Evolutionary conservation across 768 basidiomycete genomes (phyloP), one percentile per base, ranked within the genome.

Genomic region (Phylloporus scabripes): DNA sequence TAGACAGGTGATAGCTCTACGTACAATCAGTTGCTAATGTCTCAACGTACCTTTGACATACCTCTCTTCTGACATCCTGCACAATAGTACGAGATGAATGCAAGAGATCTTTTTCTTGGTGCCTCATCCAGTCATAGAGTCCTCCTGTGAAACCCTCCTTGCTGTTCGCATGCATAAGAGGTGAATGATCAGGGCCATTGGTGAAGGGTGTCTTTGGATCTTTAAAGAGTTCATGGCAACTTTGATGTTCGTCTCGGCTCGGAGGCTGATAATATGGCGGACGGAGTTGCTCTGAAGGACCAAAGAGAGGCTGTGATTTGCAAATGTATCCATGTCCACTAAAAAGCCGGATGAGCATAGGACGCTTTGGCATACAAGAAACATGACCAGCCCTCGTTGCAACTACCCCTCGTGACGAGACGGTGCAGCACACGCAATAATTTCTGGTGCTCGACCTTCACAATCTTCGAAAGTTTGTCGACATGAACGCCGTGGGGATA

Each of bases 281-380:
- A 57, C 53, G 26, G 64, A 50, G 24, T 57, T 42, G 7, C 51
- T 54, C 21, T 56, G 60, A 4, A 71, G 52, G 34, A 57, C 55
- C 8, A 64, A 34, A n/a, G 67, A 45, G 8, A 71, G 56, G 0
- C 67, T 62, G 38, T 64, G 72, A 54, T 71, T 71, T 18, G 66
- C 55, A 45, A 68, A 72, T 0, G 61, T 61, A 24, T 68, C 55
- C 4, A 46, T 49, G 15, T 59, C 49, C 20, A 71, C 69, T 72
- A 39, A 39, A 40, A 17, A 7, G 9, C 7, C 0, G 12, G 34
- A 21, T 48, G 9, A 45, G 38, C n/a, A n/a, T 18, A 10, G 0
- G 11, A 18, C 46, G 33, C 39, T 28, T 45, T 1, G 34, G 20
- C 14, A 6, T 18, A 41, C 20, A 34, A 38, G 20, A 8, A 5